These are phyloP conservation scores for Penicillium sp. DNA, from an alignment of 2,329 filamentous ascomycete species.

Conservation along the genomic window DNA sequence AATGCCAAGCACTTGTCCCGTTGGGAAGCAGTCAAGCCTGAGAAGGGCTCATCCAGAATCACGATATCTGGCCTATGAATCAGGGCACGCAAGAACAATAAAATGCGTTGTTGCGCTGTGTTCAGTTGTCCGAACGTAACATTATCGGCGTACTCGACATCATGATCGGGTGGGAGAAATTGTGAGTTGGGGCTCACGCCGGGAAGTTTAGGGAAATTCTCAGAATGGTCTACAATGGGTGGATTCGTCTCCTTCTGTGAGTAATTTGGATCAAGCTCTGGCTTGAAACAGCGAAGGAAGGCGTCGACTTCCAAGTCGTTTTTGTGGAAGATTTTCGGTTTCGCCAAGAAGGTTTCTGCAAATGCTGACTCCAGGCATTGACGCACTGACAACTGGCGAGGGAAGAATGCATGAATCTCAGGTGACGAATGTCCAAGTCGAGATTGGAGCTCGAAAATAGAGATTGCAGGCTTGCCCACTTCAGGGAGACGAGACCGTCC, in stretches of 20 bases:
- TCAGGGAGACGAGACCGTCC: slow-evolving; percentile 76
- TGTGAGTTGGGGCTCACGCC: not conserved
- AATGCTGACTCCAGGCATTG: slow-evolving; percentile 80
- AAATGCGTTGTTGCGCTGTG: slow-evolving; percentile 65
- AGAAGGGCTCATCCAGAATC: slow-evolving; percentile 84
- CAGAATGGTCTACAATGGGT: not conserved
- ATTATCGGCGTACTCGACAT: slow-evolving; percentile 68
- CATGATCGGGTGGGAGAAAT: slow-evolving; percentile 22
- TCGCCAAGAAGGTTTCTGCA: slow-evolving; percentile 79
- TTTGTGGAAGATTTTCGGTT: slow-evolving; percentile 61
- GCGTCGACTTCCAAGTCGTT: slow-evolving; percentile 64
- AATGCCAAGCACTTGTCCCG: slow-evolving; percentile 86
- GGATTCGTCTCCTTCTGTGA: not conserved
- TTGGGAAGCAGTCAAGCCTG: slow-evolving; percentile 75
- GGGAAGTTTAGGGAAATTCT: not conserved
- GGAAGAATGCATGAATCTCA: slow-evolving; percentile 91
- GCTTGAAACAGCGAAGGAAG: slow-evolving; percentile 71
- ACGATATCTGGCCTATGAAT: slow-evolving; percentile 79
- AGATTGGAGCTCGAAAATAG: slow-evolving; percentile 87
- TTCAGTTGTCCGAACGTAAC: slow-evolving; percentile 67
- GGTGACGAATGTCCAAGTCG: slow-evolving; percentile 91
- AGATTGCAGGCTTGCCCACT: slow-evolving; percentile 69
- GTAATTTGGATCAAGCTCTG: slow-evolving; percentile 65
- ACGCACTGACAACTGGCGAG: slow-evolving; percentile 69
- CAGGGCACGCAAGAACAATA: slow-evolving; percentile 77